Percentiles rank a stretch among this genome's conserved stretches.
phyloP scores from a whole-genome alignment of 768 basidiomycete species.

The Neoboletus brunneissimus region DNA sequence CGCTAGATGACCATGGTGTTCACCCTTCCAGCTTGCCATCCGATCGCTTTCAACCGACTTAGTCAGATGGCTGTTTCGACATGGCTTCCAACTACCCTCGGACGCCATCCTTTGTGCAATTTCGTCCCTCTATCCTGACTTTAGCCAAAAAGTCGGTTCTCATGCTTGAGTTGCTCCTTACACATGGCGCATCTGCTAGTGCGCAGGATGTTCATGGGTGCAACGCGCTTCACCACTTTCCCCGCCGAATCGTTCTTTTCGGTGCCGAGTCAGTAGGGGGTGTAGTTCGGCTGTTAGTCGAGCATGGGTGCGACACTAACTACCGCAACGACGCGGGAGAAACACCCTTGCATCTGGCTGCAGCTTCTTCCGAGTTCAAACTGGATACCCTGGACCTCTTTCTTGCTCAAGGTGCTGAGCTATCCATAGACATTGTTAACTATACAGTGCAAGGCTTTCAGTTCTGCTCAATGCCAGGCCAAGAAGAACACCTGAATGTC shows the following conservation, averaged over 20 bases:
- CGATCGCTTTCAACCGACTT: not conserved
- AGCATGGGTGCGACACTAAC: not conserved
- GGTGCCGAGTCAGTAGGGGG: not conserved
- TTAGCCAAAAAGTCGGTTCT: no score
- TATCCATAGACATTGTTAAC: not conserved
- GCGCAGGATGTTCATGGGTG: not conserved
- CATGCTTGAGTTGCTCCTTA: not conserved
- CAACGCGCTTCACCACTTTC: not conserved
- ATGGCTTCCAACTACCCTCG: not conserved
- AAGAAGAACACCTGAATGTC: no score
- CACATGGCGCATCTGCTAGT: not conserved
- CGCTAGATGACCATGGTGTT: not conserved
- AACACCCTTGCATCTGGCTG: not conserved
- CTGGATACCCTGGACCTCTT: not conserved
- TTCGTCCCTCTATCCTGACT: not conserved
- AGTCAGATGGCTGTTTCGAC: not conserved
- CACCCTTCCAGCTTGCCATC: not conserved
- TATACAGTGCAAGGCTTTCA: no score
- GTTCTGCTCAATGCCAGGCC: no score
- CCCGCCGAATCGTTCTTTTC: rapidly evolving
- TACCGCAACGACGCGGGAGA: not conserved
- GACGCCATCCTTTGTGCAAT: not conserved
- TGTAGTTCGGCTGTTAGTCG: not conserved
- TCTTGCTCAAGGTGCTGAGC: not conserved
- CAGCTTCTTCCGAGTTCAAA: not conserved